Conservation (phyloP, 257 asterid genomes). For the Ilex asprella region DNA sequence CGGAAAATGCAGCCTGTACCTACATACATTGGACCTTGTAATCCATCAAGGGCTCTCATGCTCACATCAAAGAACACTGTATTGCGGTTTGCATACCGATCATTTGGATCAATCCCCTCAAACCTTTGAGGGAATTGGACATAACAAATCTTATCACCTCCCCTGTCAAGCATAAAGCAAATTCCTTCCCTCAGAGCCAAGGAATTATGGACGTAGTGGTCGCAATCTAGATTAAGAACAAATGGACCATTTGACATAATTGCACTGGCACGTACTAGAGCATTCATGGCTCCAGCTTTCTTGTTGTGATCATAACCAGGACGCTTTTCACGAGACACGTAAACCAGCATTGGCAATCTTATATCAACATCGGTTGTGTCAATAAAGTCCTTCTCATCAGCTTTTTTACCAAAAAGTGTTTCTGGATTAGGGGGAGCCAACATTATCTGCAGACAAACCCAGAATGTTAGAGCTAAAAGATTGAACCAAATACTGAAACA, state of each 20-base stretch:
- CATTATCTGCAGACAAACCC: slow-evolving; percentile 58
- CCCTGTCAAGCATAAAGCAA: slow-evolving; percentile 95
- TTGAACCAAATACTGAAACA: not conserved
- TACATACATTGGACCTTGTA: slow-evolving; percentile 95
- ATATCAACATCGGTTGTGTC: slow-evolving; percentile 64
- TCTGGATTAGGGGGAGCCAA: slow-evolving; percentile 76
- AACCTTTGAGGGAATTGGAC: slow-evolving; percentile 90
- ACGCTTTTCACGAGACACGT: slow-evolving; percentile 86
- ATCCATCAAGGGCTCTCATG: slow-evolving; percentile 92
- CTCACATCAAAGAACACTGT: slow-evolving; percentile 86
- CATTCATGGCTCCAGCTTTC: slow-evolving; percentile 96
- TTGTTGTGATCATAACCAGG: slow-evolving; percentile 83
- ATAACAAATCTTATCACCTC: slow-evolving; percentile 82
- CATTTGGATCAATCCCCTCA: slow-evolving; percentile 89
- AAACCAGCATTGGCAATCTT: slow-evolving; percentile 84
- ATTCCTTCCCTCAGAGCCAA: slow-evolving; percentile 80
- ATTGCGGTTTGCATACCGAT: slow-evolving; percentile 87
- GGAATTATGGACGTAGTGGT: slow-evolving; percentile 79
- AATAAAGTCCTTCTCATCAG: slow-evolving; percentile 46
- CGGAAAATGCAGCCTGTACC: slow-evolving; percentile 93
- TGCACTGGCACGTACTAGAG: slow-evolving; percentile 86
- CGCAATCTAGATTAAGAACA: slow-evolving; percentile 87
- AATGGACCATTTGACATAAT: slow-evolving; percentile 90
- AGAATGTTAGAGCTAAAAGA: not conserved
- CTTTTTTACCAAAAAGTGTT: slow-evolving; percentile 57